Conservation (phyloP, 106 monocot species). For the Dactylorhiza incarnata region DNA sequence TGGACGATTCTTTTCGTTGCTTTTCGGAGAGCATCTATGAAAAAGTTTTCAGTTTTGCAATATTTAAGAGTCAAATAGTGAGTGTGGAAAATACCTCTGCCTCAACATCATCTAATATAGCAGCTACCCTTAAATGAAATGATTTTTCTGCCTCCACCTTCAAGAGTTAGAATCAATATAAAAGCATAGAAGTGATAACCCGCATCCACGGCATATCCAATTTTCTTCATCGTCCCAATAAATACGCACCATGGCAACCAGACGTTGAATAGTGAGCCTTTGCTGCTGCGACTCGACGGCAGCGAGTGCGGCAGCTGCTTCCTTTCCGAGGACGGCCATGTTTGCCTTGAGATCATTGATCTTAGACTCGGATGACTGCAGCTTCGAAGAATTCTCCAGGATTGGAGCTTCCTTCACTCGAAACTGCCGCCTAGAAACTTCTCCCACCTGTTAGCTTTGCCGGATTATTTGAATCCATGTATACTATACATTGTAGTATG, state of each 20-base stretch:
- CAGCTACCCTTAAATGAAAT: slow-evolving; percentile 82
- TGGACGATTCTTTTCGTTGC: slow-evolving; percentile 76
- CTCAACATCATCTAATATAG: slow-evolving; percentile 86
- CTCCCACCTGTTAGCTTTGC: slow-evolving; percentile 43
- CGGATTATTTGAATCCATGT: slow-evolving; percentile 3
- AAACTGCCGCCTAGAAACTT: slow-evolving; percentile 72
- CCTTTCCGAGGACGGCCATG: slow-evolving; percentile 97
- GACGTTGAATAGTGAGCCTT: slow-evolving; percentile 71
- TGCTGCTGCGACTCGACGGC: slow-evolving; percentile 94
- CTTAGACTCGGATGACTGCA: slow-evolving; percentile 80
- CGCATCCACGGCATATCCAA: background rate
- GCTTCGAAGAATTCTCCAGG: slow-evolving; percentile 66
- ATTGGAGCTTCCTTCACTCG: slow-evolving; percentile 73
- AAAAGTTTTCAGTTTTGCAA: background rate
- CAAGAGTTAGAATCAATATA: slow-evolving; percentile 9
- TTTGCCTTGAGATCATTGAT: slow-evolving; percentile 84
- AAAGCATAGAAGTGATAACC: background rate
- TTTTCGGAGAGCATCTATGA: slow-evolving; percentile 74
- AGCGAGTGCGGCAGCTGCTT: slow-evolving; percentile 84
- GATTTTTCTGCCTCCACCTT: slow-evolving; percentile 93
- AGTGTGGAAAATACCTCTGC: slow-evolving; percentile 59
- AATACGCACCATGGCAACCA: slow-evolving; percentile 59
- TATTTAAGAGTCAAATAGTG: background rate
- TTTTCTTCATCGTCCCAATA: background rate
- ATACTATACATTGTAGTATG: background rate